Conservation (phyloP, 108 stramenopile species). For the Cylindrotheca closterium region DNA sequence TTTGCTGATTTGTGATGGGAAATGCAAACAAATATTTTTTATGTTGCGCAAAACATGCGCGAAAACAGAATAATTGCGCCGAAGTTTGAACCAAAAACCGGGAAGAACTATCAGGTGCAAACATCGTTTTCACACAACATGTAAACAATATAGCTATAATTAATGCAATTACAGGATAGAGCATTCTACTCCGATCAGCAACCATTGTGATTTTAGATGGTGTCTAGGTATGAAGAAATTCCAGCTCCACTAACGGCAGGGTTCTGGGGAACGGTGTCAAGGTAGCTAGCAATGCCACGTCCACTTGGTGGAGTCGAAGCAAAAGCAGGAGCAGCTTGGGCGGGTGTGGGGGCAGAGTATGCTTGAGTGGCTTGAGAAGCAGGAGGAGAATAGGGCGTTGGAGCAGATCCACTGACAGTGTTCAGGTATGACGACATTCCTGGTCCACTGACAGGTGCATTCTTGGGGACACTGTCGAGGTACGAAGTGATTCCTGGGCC, state of each 20-base stretch:
- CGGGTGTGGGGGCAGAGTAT: background rate
- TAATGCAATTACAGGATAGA: too few relatives aligned
- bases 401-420: background rate
- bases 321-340: background rate
- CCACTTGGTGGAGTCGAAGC: conserved; percentile 12
- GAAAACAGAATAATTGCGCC: background rate
- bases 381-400: conserved; percentile 1
- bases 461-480: conserved; percentile 16
- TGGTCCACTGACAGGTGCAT: conserved; percentile 13
- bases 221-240: conserved; percentile 12
- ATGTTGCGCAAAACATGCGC: background rate
- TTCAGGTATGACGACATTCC: conserved; percentile 24
- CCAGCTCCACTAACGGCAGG: conserved; percentile 38
- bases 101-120: background rate
- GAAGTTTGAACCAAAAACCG: background rate
- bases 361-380: background rate
- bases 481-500: conserved; percentile 35
- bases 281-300: conserved; percentile 32
- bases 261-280: conserved; percentile 23
- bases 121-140: background rate
- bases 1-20: too few relatives aligned
- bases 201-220: too few relatives aligned
- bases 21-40: conserved; percentile 18
- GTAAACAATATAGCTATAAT: too few relatives aligned
- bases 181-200: too few relatives aligned